Conservation (phyloP, 208 protist species). For the Plasmodiophora brassicae region DNA sequence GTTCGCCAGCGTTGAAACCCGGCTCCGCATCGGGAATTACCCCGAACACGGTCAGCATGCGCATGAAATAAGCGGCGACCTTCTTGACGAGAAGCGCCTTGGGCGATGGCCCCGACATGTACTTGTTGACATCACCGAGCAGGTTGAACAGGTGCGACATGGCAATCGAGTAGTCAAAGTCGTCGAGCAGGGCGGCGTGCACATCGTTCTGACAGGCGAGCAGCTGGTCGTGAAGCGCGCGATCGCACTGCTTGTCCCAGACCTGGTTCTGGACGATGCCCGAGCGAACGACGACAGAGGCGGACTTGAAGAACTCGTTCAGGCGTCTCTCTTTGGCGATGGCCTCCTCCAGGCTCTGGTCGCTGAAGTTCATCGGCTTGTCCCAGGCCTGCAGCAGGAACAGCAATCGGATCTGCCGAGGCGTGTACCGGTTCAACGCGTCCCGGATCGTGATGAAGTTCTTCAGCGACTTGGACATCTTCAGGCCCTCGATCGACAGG, state of each 20-base stretch:
- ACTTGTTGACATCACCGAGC: neutral
- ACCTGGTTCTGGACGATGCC: neutral
- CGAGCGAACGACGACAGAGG: neutral
- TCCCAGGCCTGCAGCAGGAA: constrained; percentile 52
- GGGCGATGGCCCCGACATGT: neutral
- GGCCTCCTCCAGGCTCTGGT: constrained; percentile 45
- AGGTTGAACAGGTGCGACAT: constrained; percentile 15
- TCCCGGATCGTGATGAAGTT: constrained; percentile 70
- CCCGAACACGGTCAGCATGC: constrained; percentile 28
- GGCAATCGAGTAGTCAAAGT: constrained; percentile 48
- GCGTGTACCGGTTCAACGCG: constrained; percentile 30
- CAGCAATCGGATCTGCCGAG: constrained; percentile 48
- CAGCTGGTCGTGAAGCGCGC: neutral
- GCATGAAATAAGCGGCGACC: constrained; percentile 17
- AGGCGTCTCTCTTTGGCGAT: constrained; percentile 38
- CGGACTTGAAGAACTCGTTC: constrained; percentile 41
- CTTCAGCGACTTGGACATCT: constrained; percentile 74
- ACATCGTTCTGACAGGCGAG: neutral
- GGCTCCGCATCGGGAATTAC: neutral
- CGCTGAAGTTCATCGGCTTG: constrained; percentile 50
- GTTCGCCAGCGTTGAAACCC: neutral
- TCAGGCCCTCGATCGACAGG: constrained; percentile 56
- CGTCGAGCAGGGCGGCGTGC: constrained; percentile 46
- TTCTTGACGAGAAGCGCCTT: constrained; percentile 36
- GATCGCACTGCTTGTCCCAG: neutral